These are phyloP conservation scores for Castanea mollissima DNA, from an alignment of 306 rosid genomes.

Conservation along the genomic window DNA sequence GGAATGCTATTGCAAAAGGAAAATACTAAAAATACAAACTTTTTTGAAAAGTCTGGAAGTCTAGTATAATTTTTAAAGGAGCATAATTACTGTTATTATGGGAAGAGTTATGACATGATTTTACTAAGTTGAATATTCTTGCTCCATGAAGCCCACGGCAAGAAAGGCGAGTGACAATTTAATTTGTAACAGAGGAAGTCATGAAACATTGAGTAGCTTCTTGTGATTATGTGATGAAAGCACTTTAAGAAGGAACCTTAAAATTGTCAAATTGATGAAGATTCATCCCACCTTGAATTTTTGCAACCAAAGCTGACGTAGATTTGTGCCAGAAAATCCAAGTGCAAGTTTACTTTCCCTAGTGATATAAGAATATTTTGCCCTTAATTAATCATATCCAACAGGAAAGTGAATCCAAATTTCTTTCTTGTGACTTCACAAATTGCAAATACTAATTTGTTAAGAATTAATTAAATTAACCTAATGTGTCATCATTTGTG, in stretches of 20 bases:
- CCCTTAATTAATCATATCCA: neutral
- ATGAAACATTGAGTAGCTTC: neutral
- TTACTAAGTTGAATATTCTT: neutral
- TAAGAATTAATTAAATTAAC: no score
- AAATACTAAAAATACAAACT: no score
- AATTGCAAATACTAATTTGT: no score
- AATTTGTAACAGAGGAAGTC: neutral
- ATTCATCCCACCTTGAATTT: neutral
- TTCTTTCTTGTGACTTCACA: neutral
- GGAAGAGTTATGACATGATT: no score
- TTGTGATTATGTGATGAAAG: neutral
- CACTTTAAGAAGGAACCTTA: neutral
- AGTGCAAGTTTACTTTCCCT: neutral
- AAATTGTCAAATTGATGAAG: neutral
- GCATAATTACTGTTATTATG: no score
- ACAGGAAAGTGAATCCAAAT: neutral
- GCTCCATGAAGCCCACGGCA: neutral
- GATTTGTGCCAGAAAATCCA: neutral
- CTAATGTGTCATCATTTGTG: no score
- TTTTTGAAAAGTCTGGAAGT: no score
- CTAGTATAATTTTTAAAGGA: no score
- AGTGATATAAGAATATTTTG: neutral
- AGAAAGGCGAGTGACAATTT: neutral
- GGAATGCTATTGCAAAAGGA: no score
- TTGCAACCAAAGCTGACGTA: neutral